Conservation (phyloP, 176 grass and related monocot species). For the Hsuehochloa calcarea region DNA sequence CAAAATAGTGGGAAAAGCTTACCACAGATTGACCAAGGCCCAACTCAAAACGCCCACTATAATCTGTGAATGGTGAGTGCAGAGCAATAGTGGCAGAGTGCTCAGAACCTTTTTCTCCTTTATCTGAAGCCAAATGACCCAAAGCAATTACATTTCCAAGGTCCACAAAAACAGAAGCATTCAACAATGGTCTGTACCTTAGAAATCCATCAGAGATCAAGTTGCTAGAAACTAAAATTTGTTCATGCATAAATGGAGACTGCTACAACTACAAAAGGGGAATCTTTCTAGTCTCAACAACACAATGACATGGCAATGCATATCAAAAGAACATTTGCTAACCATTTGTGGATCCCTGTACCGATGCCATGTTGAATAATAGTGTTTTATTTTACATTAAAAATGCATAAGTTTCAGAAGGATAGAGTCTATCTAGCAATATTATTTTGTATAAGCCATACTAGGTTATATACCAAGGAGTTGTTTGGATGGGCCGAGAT, state of each 20-base stretch:
- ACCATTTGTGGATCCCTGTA: neutral
- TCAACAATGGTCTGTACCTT: neutral
- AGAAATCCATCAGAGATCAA: neutral
- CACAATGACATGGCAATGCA: neutral
- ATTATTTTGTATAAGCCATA: neutral
- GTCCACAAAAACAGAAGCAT: neutral
- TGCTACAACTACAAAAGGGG: neutral
- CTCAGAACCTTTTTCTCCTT: constrained; percentile 55
- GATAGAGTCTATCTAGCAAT: neutral
- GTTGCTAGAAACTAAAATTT: neutral
- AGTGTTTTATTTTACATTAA: neutral
- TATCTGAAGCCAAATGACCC: constrained; percentile 43
- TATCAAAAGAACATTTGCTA: neutral
- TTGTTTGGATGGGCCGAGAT: neutral
- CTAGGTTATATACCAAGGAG: neutral
- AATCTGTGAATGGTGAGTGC: constrained; percentile 41
- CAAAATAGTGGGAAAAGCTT: constrained; percentile 15
- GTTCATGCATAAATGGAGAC: neutral
- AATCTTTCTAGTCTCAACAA: neutral
- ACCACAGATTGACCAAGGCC: constrained; percentile 81
- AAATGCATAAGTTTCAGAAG: neutral
- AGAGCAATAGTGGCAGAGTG: constrained; percentile 48
- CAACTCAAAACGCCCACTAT: constrained; percentile 62
- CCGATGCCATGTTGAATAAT: neutral
- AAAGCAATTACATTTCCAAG: constrained; percentile 21